Base-by-base conservation (phyloP, 495 filamentous ascomycete species). In the Staphylotrichum tortipilum region DNA sequence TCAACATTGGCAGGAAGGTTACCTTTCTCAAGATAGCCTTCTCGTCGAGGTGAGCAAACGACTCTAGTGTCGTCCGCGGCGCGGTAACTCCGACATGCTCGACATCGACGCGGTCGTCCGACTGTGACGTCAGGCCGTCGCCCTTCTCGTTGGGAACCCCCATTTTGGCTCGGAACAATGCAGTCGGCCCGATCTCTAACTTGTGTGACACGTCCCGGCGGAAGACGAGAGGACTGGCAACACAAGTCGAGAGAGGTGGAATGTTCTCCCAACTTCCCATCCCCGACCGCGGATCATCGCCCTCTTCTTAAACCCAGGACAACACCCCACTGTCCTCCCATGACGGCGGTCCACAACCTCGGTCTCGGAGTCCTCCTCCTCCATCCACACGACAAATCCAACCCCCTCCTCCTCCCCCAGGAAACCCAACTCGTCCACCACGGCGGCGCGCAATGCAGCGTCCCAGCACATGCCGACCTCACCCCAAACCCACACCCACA, bases 21-120 rank as follows among this genome's bases (percentile, higher is more conserved):
- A 69, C 70, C 64, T 77, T 77, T 53, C 70, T 60, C 39, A 77
- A 50, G n/a, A 72, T 66, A 17, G 61, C 64, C 55, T 72, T 70
- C 47, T 75, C 65, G 29, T 76, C 64, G 2, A 75, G 53, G 35
- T 73, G 65, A 4, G 65, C 63, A 42, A 69, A 71, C 8, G 64
- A 66, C 21, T 66, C 56, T 8, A 49, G 26, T 5, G 55, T 65
- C 12, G 7, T 18, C 5, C 30, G 38, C 28, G 48, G 30, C 5
- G 17, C 30, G 0, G 23, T 33, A 7, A 11, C 17, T 10, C 23
- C 40, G 17, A 39, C 33, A 12, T 44, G 40, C 18, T 51, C 40
- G 33, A 51, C 33, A 15, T 51, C 31, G 33, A 44, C 23, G 2
- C 9, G 23, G 11, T 30, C 49, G 5, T 51, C 41, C 0, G 47